Percentiles rank a stretch among this genome's conserved stretches.
These are phyloP conservation scores for Allium cepa DNA, from an alignment of 106 monocot species.

Conservation along the genomic window DNA sequence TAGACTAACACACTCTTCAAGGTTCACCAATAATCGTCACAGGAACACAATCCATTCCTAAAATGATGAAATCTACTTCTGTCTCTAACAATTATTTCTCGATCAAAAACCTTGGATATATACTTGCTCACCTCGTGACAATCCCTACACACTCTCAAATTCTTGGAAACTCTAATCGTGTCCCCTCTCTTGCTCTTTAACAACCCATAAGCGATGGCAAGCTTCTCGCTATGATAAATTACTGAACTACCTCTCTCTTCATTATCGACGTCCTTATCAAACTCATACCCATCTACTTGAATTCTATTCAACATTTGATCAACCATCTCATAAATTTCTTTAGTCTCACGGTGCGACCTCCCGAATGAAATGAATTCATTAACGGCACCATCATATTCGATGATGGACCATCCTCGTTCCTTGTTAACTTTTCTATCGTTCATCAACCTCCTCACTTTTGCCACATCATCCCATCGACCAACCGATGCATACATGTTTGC, in stretches of 20 bases:
- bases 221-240: conserved; percentile 72
- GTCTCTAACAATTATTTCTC: conserved; percentile 65
- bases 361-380: conserved; percentile 62
- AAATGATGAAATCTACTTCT: conserved; percentile 82
- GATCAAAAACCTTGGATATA: conserved; percentile 44
- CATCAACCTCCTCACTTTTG: conserved; percentile 58
- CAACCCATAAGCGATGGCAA: conserved; percentile 74
- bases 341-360: conserved; percentile 26
- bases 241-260: conserved; percentile 50
- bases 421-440: conserved; percentile 57
- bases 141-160: conserved; percentile 68
- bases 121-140: conserved; percentile 70
- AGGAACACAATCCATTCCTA: conserved; percentile 54
- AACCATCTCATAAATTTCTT: conserved; percentile 51
- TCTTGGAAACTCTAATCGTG: conserved; percentile 64
- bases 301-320: conserved; percentile 50
- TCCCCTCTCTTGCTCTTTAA: conserved; percentile 36
- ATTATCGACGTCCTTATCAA: conserved; percentile 36
- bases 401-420: conserved; percentile 60
- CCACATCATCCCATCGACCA: conserved; percentile 69
- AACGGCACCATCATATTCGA: conserved; percentile 54
- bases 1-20: too few relatives aligned
- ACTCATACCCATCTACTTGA: conserved; percentile 42
- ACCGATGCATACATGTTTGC: conserved; percentile 58
- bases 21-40: conserved; percentile 76